phyloP scores from a whole-genome alignment of 345 rosid genomes.

The Citrus sinensis region DNA sequence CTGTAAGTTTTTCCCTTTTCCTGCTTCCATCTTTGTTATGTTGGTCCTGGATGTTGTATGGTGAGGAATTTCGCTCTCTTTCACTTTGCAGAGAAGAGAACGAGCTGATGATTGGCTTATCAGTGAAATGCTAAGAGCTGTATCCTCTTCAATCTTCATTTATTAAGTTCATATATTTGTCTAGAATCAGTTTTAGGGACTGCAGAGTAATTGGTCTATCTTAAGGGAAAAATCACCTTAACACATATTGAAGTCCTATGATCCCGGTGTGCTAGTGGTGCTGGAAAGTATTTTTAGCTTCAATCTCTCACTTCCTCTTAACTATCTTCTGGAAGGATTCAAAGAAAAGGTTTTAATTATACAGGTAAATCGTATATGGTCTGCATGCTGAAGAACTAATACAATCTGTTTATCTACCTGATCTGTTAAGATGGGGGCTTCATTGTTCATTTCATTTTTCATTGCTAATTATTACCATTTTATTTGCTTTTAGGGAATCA shows the following conservation, averaged over 20 bases:
- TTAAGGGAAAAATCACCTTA: constrained; percentile 37
- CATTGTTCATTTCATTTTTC: background rate
- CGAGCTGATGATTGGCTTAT: constrained; percentile 80
- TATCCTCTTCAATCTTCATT: constrained; percentile 46
- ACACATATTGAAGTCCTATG: constrained; percentile 53
- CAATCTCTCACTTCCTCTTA: constrained; percentile 78
- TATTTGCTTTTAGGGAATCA: constrained; percentile 59
- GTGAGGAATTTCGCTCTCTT: constrained; percentile 6
- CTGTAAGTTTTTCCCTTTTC: constrained; percentile 40
- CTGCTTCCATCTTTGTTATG: background rate
- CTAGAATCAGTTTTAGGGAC: background rate
- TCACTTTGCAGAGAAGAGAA: constrained; percentile 50
- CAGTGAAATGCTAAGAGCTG: constrained; percentile 84
- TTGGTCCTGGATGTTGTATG: background rate
- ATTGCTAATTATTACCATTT: background rate
- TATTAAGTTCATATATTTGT: background rate
- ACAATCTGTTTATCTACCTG: background rate
- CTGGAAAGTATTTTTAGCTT: constrained; percentile 81
- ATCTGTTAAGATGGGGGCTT: background rate
- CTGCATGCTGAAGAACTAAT: background rate
- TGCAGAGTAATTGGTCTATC: background rate
- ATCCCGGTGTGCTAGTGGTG: constrained; percentile 77
- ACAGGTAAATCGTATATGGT: constrained; percentile 42
- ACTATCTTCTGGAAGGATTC: constrained; percentile 60
- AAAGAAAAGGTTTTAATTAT: constrained; percentile 56